Base-by-base conservation (phyloP, 306 rosid species). In the Trifolium dubium region DNA sequence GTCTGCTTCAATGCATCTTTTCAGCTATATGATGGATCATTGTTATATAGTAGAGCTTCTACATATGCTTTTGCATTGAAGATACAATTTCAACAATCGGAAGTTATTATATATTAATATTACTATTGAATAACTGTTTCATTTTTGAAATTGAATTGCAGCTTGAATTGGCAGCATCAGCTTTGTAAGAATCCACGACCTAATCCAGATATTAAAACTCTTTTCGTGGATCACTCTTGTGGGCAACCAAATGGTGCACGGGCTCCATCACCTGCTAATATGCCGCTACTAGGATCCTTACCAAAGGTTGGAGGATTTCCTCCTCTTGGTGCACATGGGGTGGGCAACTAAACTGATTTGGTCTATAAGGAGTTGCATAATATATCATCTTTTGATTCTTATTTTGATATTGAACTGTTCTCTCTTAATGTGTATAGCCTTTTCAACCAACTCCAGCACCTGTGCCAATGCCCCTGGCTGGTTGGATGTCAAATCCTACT, bases 111-210 rank as follows among this genome's bases (percentile, higher is more conserved):
- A 15, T 50, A 50, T 6, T 82, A 49, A 15, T 50, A 50, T 6
- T 82, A 49, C 5, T 82, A 15, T 50, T 12, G 54, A 46, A 28
- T 23, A 60, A 69, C 76, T 85, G 67, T 65, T 70, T 39, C 64
- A 30, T 50, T 41, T 65, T 44, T 6, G 11, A 50, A 51, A 56
- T 69, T 64, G 39, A 81, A 85, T 81, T 83, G 10, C 97, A 93
- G 98, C 91, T 85, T 93, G 87, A 93, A 93, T 88, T 93, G 98
- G 98, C 97, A 93, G 85, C 98, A 93, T 56, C 97, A 91, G 58
- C 98, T 93, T 64, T 93, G 98, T 84, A 93, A 93, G 79, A 93
- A 84, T 70, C 98, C 98, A n/a, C 83, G 98, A 79, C 93, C 98
- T 10, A 93, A 93, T 91, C 98, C 98, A 62, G 98, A 91, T 86